Evolutionary conservation across 345 rosid species (phyloP).

Genomic region (Ceriops tagal): DNA sequence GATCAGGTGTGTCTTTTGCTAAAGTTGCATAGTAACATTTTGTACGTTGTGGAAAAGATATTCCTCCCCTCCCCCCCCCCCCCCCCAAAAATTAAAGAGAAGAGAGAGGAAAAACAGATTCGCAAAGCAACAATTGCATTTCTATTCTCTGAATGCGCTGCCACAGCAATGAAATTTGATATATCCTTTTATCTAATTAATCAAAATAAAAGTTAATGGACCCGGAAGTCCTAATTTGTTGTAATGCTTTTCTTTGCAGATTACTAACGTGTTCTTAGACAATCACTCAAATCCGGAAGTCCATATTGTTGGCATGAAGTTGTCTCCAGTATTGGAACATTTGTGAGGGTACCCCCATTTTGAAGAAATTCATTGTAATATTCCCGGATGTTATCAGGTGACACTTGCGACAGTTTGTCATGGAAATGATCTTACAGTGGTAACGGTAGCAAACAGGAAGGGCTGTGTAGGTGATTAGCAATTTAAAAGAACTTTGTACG

Average conservation of each 20-base stretch:
- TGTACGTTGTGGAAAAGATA: no score
- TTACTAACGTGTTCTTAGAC: slow-evolving; percentile 53
- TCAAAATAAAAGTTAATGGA: neutral
- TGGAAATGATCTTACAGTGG: no score
- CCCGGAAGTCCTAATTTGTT: neutral
- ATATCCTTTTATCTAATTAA: neutral
- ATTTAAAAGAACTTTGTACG: no score
- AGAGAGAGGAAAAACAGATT: no score
- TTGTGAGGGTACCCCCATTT: slow-evolving; percentile 13
- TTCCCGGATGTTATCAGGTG: neutral
- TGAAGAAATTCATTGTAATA: slow-evolving; percentile 28
- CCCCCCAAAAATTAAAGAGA: no score
- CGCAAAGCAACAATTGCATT: no score
- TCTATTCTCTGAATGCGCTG: neutral
- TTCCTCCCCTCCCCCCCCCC: no score
- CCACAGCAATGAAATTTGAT: neutral
- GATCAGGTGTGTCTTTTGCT: slow-evolving; percentile 49
- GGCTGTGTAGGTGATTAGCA: no score
- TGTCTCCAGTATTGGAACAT: slow-evolving; percentile 48
- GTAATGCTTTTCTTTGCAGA: slow-evolving; percentile 39
- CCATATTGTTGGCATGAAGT: slow-evolving; percentile 58
- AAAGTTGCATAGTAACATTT: neutral
- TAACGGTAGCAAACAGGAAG: no score
- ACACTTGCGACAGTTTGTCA: no score
- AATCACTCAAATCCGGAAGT: slow-evolving; percentile 74